Conservation (phyloP, 352 stramenopile species). For the Albugo candida region DNA sequence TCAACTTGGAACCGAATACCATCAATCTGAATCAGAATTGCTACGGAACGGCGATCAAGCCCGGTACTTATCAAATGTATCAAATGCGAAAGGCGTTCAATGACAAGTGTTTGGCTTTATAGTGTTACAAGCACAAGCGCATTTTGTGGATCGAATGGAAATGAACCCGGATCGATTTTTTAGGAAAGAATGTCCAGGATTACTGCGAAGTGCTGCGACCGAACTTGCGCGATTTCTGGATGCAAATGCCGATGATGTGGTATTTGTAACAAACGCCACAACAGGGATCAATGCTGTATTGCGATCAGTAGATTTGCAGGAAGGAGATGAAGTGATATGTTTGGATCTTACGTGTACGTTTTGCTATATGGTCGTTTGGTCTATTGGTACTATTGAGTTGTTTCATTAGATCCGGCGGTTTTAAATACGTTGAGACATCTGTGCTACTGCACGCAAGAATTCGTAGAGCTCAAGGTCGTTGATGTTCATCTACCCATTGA, state of each 20-base stretch:
- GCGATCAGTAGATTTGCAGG: conserved; percentile 67
- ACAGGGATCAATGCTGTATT: conserved; percentile 73
- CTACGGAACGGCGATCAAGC: conserved; percentile 50
- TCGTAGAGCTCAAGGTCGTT: conserved; percentile 76
- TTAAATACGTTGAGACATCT: conserved; percentile 67
- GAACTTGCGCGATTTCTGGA: conserved; percentile 50
- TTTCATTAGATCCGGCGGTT: conserved; percentile 40
- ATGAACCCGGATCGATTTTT: conserved; percentile 74
- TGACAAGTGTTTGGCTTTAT: not conserved
- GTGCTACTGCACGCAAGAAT: conserved; percentile 75
- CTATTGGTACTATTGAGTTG: not conserved
- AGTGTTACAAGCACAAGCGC: conserved; percentile 61
- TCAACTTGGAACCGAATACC: conserved; percentile 59
- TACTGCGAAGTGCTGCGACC: conserved; percentile 39
- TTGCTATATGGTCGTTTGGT: not conserved
- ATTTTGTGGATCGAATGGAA: conserved; percentile 79
- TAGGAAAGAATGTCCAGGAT: conserved; percentile 29
- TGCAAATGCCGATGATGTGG: conserved; percentile 52
- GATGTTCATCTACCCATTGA: conserved; percentile 49
- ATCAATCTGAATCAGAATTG: conserved; percentile 73
- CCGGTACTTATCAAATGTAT: conserved; percentile 11
- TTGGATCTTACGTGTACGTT: conserved; percentile 71
- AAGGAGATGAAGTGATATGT: conserved; percentile 74
- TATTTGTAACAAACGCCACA: conserved; percentile 75
- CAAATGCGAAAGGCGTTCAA: not conserved